Evolutionary conservation across 441 rosid genomes (phyloP), one percentile per base, ranked within the genome.

Genomic region (Theobroma grandiflorum): DNA sequence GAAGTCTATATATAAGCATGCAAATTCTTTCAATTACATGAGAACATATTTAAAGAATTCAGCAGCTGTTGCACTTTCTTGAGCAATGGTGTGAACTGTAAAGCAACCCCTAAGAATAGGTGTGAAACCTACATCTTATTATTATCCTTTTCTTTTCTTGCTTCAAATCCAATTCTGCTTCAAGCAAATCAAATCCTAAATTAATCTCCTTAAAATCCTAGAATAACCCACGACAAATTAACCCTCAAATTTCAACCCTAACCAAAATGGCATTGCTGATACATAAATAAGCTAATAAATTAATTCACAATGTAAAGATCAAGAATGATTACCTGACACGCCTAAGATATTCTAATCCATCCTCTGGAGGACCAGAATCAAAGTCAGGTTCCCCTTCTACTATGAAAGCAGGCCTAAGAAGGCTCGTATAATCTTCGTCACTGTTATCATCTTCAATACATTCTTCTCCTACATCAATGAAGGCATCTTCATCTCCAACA

Each of bases 361-460:
- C 98, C 88, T 93, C 95, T 73, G 97, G 97, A 75, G 96, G 95
- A 78, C 99, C 97, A 75, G 95, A 87, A 75, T 90, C 90, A 61
- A 96, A 96, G 89, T 96, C 86, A 42, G 99, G 99, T 72, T 94
- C 94, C 84, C 98, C 98, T 78, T 94, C 88, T 15, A 96, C 94
- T 38, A 66, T 76, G 84, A 96, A 93, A 52, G 98, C 97, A 64
- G 98, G 99, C 76, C 83, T 87, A 82, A 92, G 94, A 83, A 94
- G 92, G 88, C 92, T 94, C 74, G 82, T 85, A 85, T 89, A 93
- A 74, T 90, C 91, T 45, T 91, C 91, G 37, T 89, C 94, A 20
- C 92, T 87, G 65, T 89, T 90, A 84, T 86, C 87, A 79, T 93
- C 98, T 80, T 90, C 99, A 78, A 58, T 64, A 50, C 72, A 79